Percentiles rank a stretch among this genome's conserved stretches.
Conservation (phyloP, 768 basidiomycete species). For the Leccinum broughii region DNA sequence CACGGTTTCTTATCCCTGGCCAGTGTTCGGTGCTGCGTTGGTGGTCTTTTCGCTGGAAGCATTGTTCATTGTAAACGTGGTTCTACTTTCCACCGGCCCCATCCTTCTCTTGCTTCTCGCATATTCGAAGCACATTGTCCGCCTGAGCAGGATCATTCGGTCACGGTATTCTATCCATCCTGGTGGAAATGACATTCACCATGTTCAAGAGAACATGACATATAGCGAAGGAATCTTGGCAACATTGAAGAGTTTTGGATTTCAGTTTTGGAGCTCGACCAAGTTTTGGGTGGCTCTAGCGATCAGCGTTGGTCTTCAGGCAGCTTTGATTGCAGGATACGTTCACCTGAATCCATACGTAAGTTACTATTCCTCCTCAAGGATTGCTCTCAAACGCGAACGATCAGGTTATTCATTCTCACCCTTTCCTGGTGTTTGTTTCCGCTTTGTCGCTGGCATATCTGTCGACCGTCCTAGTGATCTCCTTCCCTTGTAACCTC, state of each 20-base stretch:
- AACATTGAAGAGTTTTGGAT: conserved; percentile 29
- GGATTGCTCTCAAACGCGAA: conserved; percentile 2
- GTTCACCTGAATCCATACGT: conserved; percentile 66
- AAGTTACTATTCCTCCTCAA: conserved; percentile 21
- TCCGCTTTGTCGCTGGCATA: conserved; percentile 53
- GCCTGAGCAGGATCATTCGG: conserved; percentile 21
- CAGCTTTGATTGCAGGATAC: conserved; percentile 48
- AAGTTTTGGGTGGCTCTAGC: conserved; percentile 65
- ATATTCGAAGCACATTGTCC: conserved; percentile 32
- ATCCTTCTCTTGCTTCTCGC: conserved; percentile 49
- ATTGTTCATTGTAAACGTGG: conserved; percentile 57
- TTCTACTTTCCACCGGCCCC: conserved; percentile 64
- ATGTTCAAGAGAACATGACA: conserved; percentile 3
- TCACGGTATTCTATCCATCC: conserved; percentile 2
- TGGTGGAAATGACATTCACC: conserved; percentile 4
- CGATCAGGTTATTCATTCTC: conserved; percentile 61
- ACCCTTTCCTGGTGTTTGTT: conserved; percentile 49
- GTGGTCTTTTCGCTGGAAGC: conserved; percentile 53
- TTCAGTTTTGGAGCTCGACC: conserved; percentile 46
- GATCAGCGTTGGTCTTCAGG: conserved; percentile 46
- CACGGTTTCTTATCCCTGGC: not conserved
- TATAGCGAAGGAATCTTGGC: conserved; percentile 21
- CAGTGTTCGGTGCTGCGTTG: conserved; percentile 61
- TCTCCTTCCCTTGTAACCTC: conserved; percentile 38
- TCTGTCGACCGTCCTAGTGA: conserved; percentile 43